Evolutionary conservation across 345 rosid species (phyloP).

Genomic region (Theobroma cacao): DNA sequence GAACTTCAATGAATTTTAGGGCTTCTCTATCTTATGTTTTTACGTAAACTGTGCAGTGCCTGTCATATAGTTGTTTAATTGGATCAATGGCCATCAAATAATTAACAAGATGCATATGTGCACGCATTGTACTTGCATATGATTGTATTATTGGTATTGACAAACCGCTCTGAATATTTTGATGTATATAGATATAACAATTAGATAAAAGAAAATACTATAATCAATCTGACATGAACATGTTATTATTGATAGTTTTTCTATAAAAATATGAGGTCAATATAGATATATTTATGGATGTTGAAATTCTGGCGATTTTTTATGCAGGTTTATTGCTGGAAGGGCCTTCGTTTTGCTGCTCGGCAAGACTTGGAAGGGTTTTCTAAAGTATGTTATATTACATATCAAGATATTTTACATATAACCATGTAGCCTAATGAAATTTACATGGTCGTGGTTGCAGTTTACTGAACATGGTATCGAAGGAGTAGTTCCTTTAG

Average conservation of each 20-base stretch:
- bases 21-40: background rate
- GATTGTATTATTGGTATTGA: background rate
- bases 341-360: slow-evolving; percentile 90
- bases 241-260: background rate
- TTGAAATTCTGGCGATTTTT: background rate
- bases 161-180: background rate
- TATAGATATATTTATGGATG: background rate
- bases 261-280: background rate
- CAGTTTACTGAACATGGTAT: slow-evolving; percentile 95
- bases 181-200: background rate
- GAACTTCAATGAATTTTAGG: background rate
- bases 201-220: background rate
- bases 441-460: slow-evolving; percentile 16
- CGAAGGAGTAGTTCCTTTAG: slow-evolving; percentile 95
- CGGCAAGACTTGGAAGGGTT: slow-evolving; percentile 97
- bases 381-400: slow-evolving; percentile 58
- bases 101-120: background rate
- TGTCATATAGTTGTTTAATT: background rate
- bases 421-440: background rate
- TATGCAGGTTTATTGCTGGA: slow-evolving; percentile 96
- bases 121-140: background rate
- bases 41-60: background rate
- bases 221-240: background rate
- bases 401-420: background rate
- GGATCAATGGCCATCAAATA: background rate